phyloP scores from a whole-genome alignment of 2,329 filamentous ascomycete species.

The Lachnellula hyalina region DNA sequence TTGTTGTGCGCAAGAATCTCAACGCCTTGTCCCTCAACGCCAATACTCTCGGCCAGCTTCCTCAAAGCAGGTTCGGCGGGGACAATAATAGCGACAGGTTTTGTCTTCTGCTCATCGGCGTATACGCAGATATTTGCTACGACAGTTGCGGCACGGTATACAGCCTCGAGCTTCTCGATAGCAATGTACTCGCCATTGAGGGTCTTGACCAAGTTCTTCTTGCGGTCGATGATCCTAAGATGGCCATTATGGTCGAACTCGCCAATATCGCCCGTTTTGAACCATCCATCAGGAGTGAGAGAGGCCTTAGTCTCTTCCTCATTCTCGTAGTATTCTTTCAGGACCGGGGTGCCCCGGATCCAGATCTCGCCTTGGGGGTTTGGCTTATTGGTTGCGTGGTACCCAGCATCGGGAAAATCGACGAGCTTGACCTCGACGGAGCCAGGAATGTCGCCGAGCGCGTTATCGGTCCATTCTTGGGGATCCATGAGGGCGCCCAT shows the following conservation, averaged over 20 bases:
- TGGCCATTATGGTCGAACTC: conserved; percentile 70
- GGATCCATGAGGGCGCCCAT: conserved; percentile 76
- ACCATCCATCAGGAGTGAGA: conserved; percentile 72
- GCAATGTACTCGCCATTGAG: conserved; percentile 95
- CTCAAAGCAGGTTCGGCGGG: conserved; percentile 58
- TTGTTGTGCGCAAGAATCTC: conserved; percentile 53
- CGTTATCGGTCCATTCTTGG: conserved; percentile 68
- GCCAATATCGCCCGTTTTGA: conserved; percentile 82
- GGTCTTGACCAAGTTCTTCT: conserved; percentile 93
- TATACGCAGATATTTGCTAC: conserved; percentile 85
- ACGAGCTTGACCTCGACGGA: conserved; percentile 85
- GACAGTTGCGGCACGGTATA: conserved; percentile 72
- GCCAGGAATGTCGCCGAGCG: conserved; percentile 71
- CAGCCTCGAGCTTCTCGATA: conserved; percentile 83
- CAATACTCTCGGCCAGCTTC: conserved; percentile 51
- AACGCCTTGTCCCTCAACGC: conserved; percentile 53
- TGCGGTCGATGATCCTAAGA: conserved; percentile 74
- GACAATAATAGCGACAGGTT: conserved; percentile 75
- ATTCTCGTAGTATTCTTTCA: conserved; percentile 74
- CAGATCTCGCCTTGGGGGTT: conserved; percentile 83
- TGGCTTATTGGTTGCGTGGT: conserved; percentile 56
- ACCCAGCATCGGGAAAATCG: conserved; percentile 78
- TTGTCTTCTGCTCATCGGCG: conserved; percentile 65
- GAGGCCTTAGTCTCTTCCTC: conserved; percentile 74
- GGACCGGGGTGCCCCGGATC: conserved; percentile 72